Conservation (phyloP, 768 basidiomycete genomes). For the Podaxis sp. region DNA sequence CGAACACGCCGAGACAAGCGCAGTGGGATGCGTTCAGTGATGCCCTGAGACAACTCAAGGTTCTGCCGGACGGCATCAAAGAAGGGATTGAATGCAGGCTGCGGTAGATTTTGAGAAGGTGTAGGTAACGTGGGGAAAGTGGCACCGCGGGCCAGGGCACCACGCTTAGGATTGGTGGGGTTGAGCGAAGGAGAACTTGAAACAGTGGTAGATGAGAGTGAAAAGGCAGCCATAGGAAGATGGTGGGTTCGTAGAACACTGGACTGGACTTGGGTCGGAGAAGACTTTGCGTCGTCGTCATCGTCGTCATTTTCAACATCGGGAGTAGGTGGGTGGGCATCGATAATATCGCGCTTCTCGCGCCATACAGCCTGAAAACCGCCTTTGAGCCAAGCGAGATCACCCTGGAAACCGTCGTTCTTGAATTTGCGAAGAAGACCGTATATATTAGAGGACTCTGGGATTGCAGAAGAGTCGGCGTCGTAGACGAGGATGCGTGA, state of each 20-base stretch:
- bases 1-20: slow-evolving; percentile 49
- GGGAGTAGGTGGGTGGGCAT: slow-evolving; percentile 45
- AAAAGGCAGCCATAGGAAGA: slow-evolving; percentile 67
- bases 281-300: slow-evolving; percentile 28
- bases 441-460: slow-evolving; percentile 65
- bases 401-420: slow-evolving; percentile 49
- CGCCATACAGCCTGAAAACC: slow-evolving; percentile 75
- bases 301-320: slow-evolving; percentile 59
- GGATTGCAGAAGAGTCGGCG: slow-evolving; percentile 63
- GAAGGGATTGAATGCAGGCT: slow-evolving; percentile 78
- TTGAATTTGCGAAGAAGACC: slow-evolving; percentile 78
- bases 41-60: slow-evolving; percentile 71
- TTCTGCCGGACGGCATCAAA: slow-evolving; percentile 94
- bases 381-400: slow-evolving; percentile 78
- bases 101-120: slow-evolving; percentile 22
- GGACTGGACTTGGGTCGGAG: slow-evolving; percentile 15
- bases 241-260: slow-evolving; percentile 52
- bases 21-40: slow-evolving; percentile 83
- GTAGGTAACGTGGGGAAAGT: slow-evolving; percentile 18
- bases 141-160: slow-evolving; percentile 18
- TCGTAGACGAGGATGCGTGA: slow-evolving; percentile 82
- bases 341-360: slow-evolving; percentile 52
- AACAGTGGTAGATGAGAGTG: slow-evolving; percentile 44
- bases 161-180: slow-evolving; percentile 22
- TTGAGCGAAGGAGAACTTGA: slow-evolving; percentile 27